Evolutionary conservation across 805 yeast species (phyloP), one percentile per base, ranked within the genome.

Genomic region (Debaryomyces prosopidis): DNA sequence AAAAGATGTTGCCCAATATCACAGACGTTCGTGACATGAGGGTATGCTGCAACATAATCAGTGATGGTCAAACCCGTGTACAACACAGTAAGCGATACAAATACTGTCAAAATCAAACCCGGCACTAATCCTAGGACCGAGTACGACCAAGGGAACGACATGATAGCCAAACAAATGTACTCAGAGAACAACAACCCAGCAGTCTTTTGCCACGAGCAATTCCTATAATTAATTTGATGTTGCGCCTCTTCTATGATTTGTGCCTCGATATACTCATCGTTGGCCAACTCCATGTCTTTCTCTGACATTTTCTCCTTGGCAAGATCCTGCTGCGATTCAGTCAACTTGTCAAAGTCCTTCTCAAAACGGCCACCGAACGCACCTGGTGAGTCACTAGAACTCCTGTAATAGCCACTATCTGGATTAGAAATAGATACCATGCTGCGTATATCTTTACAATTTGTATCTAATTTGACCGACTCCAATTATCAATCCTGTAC

Each of bases 131-230:
- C 86, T 15, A 81, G 61, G 3, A 80, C 80, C 2, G 84, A 78
- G 52, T 77, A 81, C 9, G 83, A 77, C 84, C 84, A 79, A 0
- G 86, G 86, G 57, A 81, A 81, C n/a, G 83, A 77, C 81, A 81
- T 72, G 47, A 80, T 79, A 11, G 85, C 85, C 48, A 81, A 66
- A 52, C 84, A 81, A 27, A 80, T 79, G 58, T 81, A 81, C 57
- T 81, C 85, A 1, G 82, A 76, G 49, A 81, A 77, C 42, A 81
- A 62, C 34, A 81, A 66, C n/a, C 82, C 83, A 1, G 85, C 81
- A 0, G 85, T 79, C 49, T 71, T 76, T 51, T 73, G 76, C 84
- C 84, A 80, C 20, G 82, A 73, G 50, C 84, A 79, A 16, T 74
- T 65, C 40, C 77, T 62, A 52, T 77, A 80, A 57, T 79, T 68